Percentiles rank a stretch among this genome's conserved stretches.
Evolutionary conservation across 2,329 filamentous ascomycete species (phyloP).

Genomic region (Aspergillus aculeatus): DNA sequence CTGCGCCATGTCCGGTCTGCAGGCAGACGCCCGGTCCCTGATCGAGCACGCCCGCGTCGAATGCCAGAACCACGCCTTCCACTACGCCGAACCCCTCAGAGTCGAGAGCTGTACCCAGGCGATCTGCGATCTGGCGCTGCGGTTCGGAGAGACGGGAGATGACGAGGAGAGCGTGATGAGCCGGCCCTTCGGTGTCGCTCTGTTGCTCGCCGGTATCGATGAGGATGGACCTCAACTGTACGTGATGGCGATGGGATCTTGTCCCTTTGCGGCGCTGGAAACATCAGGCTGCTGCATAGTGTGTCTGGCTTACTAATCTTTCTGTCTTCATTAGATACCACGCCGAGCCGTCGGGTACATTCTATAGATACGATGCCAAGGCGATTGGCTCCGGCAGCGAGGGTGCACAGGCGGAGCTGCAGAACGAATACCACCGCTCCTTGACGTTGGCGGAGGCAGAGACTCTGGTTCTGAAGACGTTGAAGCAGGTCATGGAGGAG

Average conservation of each 20-base stretch:
- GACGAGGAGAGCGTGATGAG: slow-evolving; percentile 99
- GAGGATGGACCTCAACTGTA: slow-evolving; percentile 92
- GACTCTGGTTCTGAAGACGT: slow-evolving; percentile 90
- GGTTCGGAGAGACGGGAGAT: slow-evolving; percentile 96
- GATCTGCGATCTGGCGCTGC: slow-evolving; percentile 92
- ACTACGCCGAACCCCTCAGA: slow-evolving; percentile 92
- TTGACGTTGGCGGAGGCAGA: slow-evolving; percentile 90
- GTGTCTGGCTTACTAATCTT: neutral
- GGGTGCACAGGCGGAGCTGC: slow-evolving; percentile 93
- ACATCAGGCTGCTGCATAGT: neutral
- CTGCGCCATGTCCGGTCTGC: slow-evolving; percentile 96
- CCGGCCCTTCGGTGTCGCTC: slow-evolving; percentile 90
- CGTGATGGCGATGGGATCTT: slow-evolving; percentile 29
- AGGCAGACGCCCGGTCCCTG: slow-evolving; percentile 97
- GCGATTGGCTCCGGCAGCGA: slow-evolving; percentile 97
- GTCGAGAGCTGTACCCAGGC: slow-evolving; percentile 98
- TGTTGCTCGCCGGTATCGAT: slow-evolving; percentile 95
- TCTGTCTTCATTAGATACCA: slow-evolving; percentile 64
- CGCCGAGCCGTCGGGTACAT: slow-evolving; percentile 95
- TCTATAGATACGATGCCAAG: slow-evolving; percentile 99
- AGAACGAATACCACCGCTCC: slow-evolving; percentile 99
- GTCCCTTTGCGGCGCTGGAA: neutral
- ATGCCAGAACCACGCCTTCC: slow-evolving; percentile 94
- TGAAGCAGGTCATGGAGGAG: slow-evolving; percentile 99
- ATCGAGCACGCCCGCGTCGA: slow-evolving; percentile 98